A percentile compares a stretch with the other conserved stretches of the same genome.
Conservation (phyloP, 2,329 filamentous ascomycete genomes). For the Fusarium sp. region DNA sequence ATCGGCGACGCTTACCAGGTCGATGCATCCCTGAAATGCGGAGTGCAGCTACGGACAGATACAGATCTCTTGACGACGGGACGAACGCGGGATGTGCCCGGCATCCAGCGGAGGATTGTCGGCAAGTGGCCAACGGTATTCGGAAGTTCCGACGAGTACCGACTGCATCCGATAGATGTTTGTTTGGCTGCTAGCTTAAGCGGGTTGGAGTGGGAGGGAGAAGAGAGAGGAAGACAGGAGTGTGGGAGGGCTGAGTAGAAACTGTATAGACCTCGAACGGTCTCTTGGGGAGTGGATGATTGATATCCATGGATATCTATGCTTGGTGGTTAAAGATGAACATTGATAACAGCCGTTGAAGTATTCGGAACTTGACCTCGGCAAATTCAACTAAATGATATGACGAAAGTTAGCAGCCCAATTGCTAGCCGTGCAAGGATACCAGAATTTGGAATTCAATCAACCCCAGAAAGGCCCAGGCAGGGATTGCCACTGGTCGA, state of each 20-base stretch:
- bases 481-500: background rate
- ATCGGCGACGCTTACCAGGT: conserved; percentile 7
- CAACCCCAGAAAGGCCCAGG: conserved; percentile 6
- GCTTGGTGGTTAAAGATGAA: background rate
- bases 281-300: background rate
- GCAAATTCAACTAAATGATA: conserved; percentile 20
- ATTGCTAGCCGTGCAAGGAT: background rate
- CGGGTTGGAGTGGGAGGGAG: background rate
- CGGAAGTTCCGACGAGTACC: conserved; percentile 15
- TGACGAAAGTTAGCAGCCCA: conserved; percentile 13
- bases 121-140: conserved; percentile 13
- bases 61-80: background rate
- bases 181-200: background rate
- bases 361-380: background rate
- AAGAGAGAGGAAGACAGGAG: background rate
- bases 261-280: background rate
- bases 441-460: background rate
- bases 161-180: background rate
- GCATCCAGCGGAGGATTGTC: conserved; percentile 14
- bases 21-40: background rate
- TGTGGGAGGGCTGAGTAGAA: background rate
- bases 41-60: background rate
- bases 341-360: background rate
- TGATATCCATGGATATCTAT: background rate
- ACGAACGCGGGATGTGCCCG: background rate